These are phyloP conservation scores for Tylopilus vinaceipallidus DNA, from an alignment of 768 basidiomycete species.

Conservation along the genomic window DNA sequence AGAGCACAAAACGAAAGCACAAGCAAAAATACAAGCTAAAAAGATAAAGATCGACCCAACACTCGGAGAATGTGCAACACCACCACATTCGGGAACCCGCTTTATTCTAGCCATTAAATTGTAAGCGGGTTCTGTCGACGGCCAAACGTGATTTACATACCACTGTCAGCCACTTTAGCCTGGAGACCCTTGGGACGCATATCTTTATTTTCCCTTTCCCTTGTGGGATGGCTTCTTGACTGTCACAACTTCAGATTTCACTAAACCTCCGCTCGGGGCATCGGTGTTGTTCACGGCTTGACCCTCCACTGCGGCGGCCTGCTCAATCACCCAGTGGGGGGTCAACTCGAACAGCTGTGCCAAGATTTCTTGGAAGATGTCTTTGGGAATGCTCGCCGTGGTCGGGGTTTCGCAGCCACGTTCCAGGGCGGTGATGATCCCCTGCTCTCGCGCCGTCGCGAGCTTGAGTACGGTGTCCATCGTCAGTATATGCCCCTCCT, in stretches of 20 bases:
- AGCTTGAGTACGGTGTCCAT: slow-evolving; percentile 53
- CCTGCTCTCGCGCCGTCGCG: slow-evolving; percentile 51
- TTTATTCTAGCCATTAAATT: too few relatives aligned
- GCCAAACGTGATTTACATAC: neutral
- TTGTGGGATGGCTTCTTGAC: neutral
- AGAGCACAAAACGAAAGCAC: too few relatives aligned
- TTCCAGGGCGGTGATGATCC: slow-evolving; percentile 34
- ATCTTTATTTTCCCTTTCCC: neutral
- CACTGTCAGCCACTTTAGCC: neutral
- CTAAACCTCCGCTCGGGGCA: neutral
- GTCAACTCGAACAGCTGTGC: slow-evolving; percentile 33
- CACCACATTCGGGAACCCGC: too few relatives aligned
- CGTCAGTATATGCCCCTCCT: slow-evolving; percentile 57
- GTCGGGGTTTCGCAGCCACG: slow-evolving; percentile 30
- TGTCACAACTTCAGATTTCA: neutral
- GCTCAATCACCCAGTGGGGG: neutral
- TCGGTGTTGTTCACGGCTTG: slow-evolving; percentile 5
- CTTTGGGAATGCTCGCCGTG: slow-evolving; percentile 25
- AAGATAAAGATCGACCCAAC: too few relatives aligned
- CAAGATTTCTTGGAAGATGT: slow-evolving; percentile 28
- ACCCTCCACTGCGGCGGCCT: neutral
- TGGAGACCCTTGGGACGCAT: too few relatives aligned
- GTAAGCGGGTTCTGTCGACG: neutral
- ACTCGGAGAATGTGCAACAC: too few relatives aligned
- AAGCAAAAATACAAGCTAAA: too few relatives aligned